Evolutionary conservation across 2,329 filamentous ascomycete genomes (phyloP).

Genomic region (Clonostachys rhizophaga): DNA sequence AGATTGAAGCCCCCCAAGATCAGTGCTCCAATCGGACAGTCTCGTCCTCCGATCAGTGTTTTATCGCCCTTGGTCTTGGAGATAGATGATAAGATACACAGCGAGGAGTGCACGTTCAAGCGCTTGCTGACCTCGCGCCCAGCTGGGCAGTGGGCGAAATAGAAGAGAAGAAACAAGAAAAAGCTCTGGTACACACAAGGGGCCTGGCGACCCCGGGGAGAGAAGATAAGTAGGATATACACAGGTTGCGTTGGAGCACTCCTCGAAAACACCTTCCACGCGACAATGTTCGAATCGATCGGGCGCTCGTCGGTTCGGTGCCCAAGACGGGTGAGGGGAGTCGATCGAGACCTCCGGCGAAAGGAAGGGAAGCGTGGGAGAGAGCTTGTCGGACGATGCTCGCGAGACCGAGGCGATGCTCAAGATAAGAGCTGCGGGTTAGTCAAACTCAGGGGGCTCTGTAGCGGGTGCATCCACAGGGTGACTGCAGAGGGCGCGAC

Average conservation of each 20-base stretch:
- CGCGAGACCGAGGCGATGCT: background rate
- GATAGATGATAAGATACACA: too few species aligned
- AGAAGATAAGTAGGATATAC: background rate
- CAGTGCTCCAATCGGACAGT: too few species aligned
- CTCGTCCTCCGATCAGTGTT: too few species aligned
- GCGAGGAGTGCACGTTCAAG: too few species aligned
- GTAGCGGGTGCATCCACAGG: too few species aligned
- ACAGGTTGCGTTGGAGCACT: background rate
- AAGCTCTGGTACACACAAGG: conserved; percentile 4
- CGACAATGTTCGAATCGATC: background rate
- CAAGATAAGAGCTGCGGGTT: background rate
- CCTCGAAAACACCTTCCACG: background rate
- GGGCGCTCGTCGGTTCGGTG: background rate
- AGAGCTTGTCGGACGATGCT: background rate
- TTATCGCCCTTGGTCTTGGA: too few species aligned
- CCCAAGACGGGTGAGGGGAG: background rate
- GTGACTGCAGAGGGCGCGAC: too few species aligned
- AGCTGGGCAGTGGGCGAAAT: too few species aligned
- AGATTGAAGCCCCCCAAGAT: too few species aligned
- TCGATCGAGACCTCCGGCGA: background rate
- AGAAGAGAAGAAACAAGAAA: conserved; percentile 2
- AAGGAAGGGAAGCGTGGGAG: background rate
- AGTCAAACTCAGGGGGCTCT: too few species aligned
- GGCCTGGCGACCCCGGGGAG: background rate
- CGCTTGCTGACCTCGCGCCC: too few species aligned